phyloP scores from a whole-genome alignment of 768 basidiomycete species.

The Nidularia sp. region DNA sequence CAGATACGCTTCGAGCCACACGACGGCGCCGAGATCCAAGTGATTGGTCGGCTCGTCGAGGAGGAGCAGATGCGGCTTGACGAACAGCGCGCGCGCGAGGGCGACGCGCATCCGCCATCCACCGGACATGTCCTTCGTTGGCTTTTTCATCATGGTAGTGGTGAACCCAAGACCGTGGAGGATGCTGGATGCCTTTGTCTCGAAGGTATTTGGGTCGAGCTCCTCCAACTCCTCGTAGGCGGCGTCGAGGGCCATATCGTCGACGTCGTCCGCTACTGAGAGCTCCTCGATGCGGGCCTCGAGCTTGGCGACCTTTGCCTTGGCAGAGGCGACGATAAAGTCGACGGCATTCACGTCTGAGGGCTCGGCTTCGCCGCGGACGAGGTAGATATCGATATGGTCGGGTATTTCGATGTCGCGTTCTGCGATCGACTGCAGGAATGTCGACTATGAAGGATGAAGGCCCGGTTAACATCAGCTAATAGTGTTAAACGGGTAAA shows the following conservation, averaged over 20 bases:
- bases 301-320: conserved; percentile 87
- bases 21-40: conserved; percentile 94
- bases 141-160: conserved; percentile 88
- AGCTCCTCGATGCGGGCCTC: conserved; percentile 94
- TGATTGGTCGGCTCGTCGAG: conserved; percentile 94
- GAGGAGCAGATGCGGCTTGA: conserved; percentile 93
- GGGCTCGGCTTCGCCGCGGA: conserved; percentile 93
- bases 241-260: conserved; percentile 82
- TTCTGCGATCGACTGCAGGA: conserved; percentile 92
- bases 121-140: conserved; percentile 98
- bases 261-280: conserved; percentile 83
- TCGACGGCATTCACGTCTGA: conserved; percentile 95
- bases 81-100: conserved; percentile 90
- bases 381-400: conserved; percentile 98
- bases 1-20: conserved; percentile 98
- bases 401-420: conserved; percentile 92
- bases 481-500: conserved; percentile 1
- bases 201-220: conserved; percentile 93
- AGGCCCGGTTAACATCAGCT: not conserved
- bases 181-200: conserved; percentile 92
- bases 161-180: conserved; percentile 97
- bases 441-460: conserved; percentile 66
- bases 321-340: conserved; percentile 92
- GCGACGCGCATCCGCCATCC: conserved; percentile 99
- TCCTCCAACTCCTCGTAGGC: conserved; percentile 97